phyloP scores from a whole-genome alignment of 2,329 filamentous ascomycete species.

The Stachybotrys chartarum region DNA sequence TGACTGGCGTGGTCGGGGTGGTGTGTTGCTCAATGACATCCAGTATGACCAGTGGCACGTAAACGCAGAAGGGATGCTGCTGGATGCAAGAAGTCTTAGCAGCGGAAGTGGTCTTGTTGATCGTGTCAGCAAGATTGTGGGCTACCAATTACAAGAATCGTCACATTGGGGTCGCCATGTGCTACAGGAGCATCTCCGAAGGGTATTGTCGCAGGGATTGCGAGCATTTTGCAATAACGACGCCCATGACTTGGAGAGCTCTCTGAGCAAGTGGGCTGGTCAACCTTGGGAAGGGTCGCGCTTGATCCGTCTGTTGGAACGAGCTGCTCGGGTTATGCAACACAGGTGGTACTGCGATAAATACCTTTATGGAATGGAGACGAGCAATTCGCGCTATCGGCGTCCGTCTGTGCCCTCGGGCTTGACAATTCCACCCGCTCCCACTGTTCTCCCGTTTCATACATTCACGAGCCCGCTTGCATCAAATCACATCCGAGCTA shows the following conservation, averaged over 20 bases:
- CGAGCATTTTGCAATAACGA: slow-evolving; percentile 27
- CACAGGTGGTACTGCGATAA: slow-evolving; percentile 87
- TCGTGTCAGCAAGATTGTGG: slow-evolving; percentile 84
- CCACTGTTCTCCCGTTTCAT: slow-evolving; percentile 93
- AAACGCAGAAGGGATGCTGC: slow-evolving; percentile 72
- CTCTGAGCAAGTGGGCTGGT: not conserved
- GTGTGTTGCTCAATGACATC: slow-evolving; percentile 67
- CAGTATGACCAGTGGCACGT: slow-evolving; percentile 90
- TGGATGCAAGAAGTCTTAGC: slow-evolving; percentile 59
- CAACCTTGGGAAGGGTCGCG: slow-evolving; percentile 66
- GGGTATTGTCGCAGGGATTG: slow-evolving; percentile 40
- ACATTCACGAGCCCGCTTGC: slow-evolving; percentile 94
- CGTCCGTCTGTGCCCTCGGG: slow-evolving; percentile 66
- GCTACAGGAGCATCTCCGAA: slow-evolving; percentile 46
- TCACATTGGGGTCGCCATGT: slow-evolving; percentile 76
- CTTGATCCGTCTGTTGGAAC: slow-evolving; percentile 75
- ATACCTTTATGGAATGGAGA: slow-evolving; percentile 55
- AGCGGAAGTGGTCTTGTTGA: slow-evolving; percentile 75
- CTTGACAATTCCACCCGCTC: slow-evolving; percentile 75
- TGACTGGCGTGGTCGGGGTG: slow-evolving; percentile 85
- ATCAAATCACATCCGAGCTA: slow-evolving; percentile 83
- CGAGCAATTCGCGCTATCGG: slow-evolving; percentile 50
- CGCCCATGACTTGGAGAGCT: slow-evolving; percentile 21
- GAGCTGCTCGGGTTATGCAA: slow-evolving; percentile 67
- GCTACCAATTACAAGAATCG: slow-evolving; percentile 79